phyloP scores from a whole-genome alignment of 2,329 filamentous ascomycete species.

The Purpureocillium takamizusanense region DNA sequence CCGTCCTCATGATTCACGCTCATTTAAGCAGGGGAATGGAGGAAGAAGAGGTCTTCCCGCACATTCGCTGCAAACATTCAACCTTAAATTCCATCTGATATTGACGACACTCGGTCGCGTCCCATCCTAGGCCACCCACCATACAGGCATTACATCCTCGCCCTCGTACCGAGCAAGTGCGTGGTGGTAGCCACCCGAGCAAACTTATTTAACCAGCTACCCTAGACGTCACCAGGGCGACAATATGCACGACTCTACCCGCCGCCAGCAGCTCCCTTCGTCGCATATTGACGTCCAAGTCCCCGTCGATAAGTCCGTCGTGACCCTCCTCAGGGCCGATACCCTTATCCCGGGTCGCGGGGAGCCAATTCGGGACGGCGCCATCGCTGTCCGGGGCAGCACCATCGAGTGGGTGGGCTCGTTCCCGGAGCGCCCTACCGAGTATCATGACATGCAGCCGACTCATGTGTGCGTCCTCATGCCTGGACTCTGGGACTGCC shows the following conservation, averaged over 20 bases:
- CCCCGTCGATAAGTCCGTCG: slow-evolving; percentile 1
- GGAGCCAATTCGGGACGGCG: slow-evolving; percentile 19
- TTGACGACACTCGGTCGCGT: too few species aligned
- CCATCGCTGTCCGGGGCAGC: slow-evolving; percentile 25
- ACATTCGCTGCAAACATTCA: too few species aligned
- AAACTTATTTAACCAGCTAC: too few species aligned
- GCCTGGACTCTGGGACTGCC: slow-evolving; percentile 45
- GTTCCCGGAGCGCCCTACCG: slow-evolving; percentile 2
- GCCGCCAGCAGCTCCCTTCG: slow-evolving; percentile 1
- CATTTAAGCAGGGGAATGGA: too few species aligned
- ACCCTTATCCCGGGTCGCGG: slow-evolving; percentile 29
- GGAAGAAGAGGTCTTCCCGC: too few species aligned
- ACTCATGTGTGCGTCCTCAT: slow-evolving; percentile 34
- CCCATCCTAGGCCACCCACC: too few species aligned
- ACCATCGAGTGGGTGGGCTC: slow-evolving; percentile 28
- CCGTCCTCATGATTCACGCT: too few species aligned
- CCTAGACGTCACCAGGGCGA: neutral
- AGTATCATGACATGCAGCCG: slow-evolving; percentile 14
- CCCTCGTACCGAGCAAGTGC: too few species aligned
- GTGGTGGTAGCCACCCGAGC: too few species aligned
- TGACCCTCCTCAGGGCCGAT: slow-evolving; percentile 15
- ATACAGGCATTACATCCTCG: too few species aligned
- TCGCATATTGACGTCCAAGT: slow-evolving; percentile 4
- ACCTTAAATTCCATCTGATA: too few species aligned
- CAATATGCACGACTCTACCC: slow-evolving; percentile 8